Percentiles rank a stretch among this genome's conserved stretches.
phyloP scores from a whole-genome alignment of 2,329 filamentous ascomycete genomes.

The Colletotrichum liriopes region DNA sequence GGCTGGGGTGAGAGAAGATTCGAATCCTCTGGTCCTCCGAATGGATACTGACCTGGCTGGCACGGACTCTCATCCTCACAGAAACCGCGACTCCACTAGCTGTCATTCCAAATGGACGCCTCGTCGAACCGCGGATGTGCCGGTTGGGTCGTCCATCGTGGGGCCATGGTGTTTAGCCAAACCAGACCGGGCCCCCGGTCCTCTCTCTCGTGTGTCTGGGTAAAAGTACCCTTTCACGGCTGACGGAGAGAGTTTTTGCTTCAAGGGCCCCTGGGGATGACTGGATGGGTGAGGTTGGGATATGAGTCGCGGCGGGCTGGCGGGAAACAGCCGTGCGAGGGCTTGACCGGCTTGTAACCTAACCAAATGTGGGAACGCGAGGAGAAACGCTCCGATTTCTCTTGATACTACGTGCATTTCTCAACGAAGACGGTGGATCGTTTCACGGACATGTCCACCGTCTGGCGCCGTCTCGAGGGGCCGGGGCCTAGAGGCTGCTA shows the following conservation, averaged over 20 bases:
- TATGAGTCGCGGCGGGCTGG: slow-evolving; percentile 34
- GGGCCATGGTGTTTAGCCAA: not conserved
- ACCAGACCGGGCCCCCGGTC: slow-evolving; percentile 10
- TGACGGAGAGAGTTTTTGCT: not conserved
- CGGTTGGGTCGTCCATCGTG: slow-evolving; percentile 29
- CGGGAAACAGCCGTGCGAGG: slow-evolving; percentile 30
- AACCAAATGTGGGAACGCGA: slow-evolving; percentile 14
- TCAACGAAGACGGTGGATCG: slow-evolving; percentile 23
- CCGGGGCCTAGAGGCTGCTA: not conserved
- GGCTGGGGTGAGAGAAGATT: not conserved
- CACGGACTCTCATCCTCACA: slow-evolving; percentile 20
- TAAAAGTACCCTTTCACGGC: slow-evolving; percentile 15
- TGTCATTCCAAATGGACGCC: slow-evolving; percentile 40
- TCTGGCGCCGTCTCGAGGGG: slow-evolving; percentile 2
- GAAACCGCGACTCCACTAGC: slow-evolving; percentile 16
- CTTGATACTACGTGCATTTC: not conserved
- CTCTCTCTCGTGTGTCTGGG: slow-evolving; percentile 5
- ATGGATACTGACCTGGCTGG: slow-evolving; percentile 11
- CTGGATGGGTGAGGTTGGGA: slow-evolving; percentile 25
- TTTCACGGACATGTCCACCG: slow-evolving; percentile 26
- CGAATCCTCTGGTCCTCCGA: not conserved
- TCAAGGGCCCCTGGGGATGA: slow-evolving; percentile 4
- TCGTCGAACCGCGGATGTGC: slow-evolving; percentile 41
- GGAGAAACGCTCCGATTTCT: slow-evolving; percentile 28
- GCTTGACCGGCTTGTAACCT: slow-evolving; percentile 31